Evolutionary conservation across 192 early-diverging fungal genomes (phyloP).

Genomic region (Dissophora globulifera): DNA sequence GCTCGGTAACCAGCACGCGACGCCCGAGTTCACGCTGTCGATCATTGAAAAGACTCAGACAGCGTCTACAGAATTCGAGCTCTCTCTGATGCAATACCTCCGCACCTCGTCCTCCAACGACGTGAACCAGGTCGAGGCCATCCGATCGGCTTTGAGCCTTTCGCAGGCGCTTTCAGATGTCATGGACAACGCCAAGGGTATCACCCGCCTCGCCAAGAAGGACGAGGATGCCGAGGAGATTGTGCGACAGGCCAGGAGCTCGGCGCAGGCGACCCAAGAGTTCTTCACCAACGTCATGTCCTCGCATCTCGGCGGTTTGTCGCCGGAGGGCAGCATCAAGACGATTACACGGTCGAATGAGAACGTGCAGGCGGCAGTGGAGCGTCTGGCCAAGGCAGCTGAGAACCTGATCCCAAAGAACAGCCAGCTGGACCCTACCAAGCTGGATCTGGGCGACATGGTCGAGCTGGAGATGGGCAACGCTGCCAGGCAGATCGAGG

Average conservation of each 20-base stretch:
- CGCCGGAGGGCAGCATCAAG: conserved; percentile 72
- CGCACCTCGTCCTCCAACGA: conserved; percentile 54
- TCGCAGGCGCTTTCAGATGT: conserved; percentile 87
- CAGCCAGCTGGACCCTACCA: conserved; percentile 64
- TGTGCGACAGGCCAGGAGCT: conserved; percentile 68
- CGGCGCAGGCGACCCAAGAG: conserved; percentile 74
- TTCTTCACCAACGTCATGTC: conserved; percentile 94
- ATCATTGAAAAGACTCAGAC: conserved; percentile 88
- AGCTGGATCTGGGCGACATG: conserved; percentile 83
- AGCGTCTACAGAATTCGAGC: conserved; percentile 69
- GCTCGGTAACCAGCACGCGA: conserved; percentile 86
- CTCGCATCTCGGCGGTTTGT: conserved; percentile 68
- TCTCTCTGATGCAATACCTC: conserved; percentile 46
- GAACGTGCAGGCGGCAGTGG: conserved; percentile 79
- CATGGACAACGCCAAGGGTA: conserved; percentile 89
- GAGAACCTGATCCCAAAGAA: conserved; percentile 77
- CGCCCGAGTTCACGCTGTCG: conserved; percentile 91
- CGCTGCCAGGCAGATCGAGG: conserved; percentile 92
- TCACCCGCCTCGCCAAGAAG: conserved; percentile 81
- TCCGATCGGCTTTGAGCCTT: conserved; percentile 81
- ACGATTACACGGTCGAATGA: conserved; percentile 81
- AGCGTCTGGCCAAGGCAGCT: conserved; percentile 74
- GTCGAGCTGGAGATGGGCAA: conserved; percentile 95
- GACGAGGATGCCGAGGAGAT: conserved; percentile 86
- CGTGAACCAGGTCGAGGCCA: conserved; percentile 82